Evolutionary conservation across 352 stramenopile species (phyloP).

Genomic region (Elongisporangium prolatum): DNA sequence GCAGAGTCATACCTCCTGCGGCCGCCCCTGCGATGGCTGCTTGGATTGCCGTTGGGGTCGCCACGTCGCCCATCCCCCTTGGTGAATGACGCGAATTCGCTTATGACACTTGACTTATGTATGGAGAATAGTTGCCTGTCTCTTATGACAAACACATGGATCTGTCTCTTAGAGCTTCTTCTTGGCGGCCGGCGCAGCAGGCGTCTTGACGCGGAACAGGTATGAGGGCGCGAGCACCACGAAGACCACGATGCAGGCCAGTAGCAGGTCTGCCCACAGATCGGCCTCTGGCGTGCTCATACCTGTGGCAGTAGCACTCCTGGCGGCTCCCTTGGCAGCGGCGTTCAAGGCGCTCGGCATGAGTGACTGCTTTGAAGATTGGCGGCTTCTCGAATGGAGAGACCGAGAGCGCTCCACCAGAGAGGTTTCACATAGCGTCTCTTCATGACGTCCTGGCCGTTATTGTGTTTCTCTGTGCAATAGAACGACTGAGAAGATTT

Average conservation of each 20-base stretch:
- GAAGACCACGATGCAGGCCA: conserved; percentile 58
- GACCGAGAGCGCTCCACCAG: too few species aligned
- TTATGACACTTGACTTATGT: conserved; percentile 1
- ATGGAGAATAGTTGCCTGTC: conserved; percentile 6
- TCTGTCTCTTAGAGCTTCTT: neutral
- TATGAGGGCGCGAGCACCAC: conserved; percentile 59
- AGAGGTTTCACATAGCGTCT: neutral
- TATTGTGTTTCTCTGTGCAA: neutral
- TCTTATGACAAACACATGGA: conserved; percentile 4
- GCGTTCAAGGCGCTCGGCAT: neutral
- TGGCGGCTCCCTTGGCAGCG: neutral
- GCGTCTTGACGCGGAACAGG: conserved; percentile 36
- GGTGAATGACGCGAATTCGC: neutral
- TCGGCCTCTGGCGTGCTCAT: conserved; percentile 6
- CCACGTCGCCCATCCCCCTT: neutral
- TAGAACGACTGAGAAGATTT: neutral
- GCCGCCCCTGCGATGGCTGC: conserved; percentile 57
- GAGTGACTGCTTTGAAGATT: too few species aligned
- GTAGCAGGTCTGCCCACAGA: conserved; percentile 50
- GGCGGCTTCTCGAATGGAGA: neutral
- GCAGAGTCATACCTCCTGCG: conserved; percentile 36
- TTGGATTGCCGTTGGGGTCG: conserved; percentile 18
- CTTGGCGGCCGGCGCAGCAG: neutral
- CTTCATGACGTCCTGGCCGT: neutral
- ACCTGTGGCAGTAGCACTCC: neutral